Evolutionary conservation across 352 stramenopile genomes (phyloP).

Genomic region (Phytophthora boehmeriae): DNA sequence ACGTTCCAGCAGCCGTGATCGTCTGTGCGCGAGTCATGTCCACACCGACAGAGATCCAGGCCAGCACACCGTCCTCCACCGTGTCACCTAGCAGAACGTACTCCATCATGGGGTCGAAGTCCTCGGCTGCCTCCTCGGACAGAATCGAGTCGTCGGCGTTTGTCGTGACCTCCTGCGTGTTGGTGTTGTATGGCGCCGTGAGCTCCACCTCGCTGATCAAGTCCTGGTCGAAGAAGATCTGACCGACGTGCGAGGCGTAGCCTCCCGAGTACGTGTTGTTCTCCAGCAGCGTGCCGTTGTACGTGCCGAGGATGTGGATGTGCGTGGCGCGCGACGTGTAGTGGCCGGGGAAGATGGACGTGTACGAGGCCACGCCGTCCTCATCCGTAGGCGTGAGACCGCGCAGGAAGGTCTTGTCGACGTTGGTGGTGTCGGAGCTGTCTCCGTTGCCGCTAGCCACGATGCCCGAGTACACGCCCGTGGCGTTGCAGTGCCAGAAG

Average conservation of each 20-base stretch:
- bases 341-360: slow-evolving; percentile 26
- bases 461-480: slow-evolving; percentile 32
- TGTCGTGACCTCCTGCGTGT: slow-evolving; percentile 31
- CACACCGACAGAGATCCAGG: slow-evolving; percentile 46
- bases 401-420: slow-evolving; percentile 25
- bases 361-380: slow-evolving; percentile 22
- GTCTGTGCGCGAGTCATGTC: slow-evolving; percentile 30
- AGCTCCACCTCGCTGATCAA: slow-evolving; percentile 29
- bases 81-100: slow-evolving; percentile 40
- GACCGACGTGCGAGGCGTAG: slow-evolving; percentile 23
- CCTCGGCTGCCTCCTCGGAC: slow-evolving; percentile 29
- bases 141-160: slow-evolving; percentile 36
- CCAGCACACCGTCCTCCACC: slow-evolving; percentile 36
- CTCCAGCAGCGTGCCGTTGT: slow-evolving; percentile 29
- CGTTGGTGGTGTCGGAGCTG: slow-evolving; percentile 23
- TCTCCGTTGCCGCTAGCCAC: slow-evolving; percentile 28
- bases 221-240: slow-evolving; percentile 36
- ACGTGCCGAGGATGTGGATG: slow-evolving; percentile 31
- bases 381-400: slow-evolving; percentile 25
- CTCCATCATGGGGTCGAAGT: slow-evolving; percentile 43
- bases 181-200: slow-evolving; percentile 27
- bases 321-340: slow-evolving; percentile 29
- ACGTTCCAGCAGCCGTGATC: slow-evolving; percentile 15
- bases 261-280: slow-evolving; percentile 32
- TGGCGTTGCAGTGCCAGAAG: slow-evolving; percentile 38